Base-by-base conservation (phyloP, 768 basidiomycete genomes). In the Hemileccinum rubropunctum region DNA sequence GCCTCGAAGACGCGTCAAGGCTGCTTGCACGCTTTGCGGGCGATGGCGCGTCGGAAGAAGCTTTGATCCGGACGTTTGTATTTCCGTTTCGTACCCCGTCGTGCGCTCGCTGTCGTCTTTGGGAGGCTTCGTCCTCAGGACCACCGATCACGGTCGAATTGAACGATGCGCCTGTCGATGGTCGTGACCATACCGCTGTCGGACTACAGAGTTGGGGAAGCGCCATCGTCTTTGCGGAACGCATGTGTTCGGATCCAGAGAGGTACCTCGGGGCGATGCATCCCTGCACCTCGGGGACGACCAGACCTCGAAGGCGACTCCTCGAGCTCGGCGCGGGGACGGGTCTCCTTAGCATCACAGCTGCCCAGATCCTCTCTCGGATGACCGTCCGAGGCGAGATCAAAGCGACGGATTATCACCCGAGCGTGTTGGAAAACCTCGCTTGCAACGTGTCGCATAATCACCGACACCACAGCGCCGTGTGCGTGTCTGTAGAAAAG, bases 321-420 rank as follows among this genome's bases (percentile, higher is more conserved):
- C 75, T 93, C 37, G 89, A 94, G 65, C 76, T 94, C n/a, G 90
- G 91, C 6, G 87, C 88, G 0, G 91, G 91, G 3, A 93, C 91
- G 0, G 91, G 91, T 4, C 70, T 92, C 47, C 75, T 92, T n/a
- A 88, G 88, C 56, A 84, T 94, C 54, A 74, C 80, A 11, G 71
- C 76, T 1, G 79, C 81, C 1, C 82, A 78, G 57, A 59, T 84
- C 3, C 63, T 80, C 9, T 59, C 48, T 8, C 57, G 50, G 50
- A 52, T 27, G 41, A 8, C 20, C 5, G 35, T 35, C 7, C 21
- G 21, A 7, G 60, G 70, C 1, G 47, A 59, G 6, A 72, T 91
- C 47, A 67, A 83, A 18, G 86, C 88, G 13, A 90, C 87, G 9
- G 91, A 94, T 61, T 91, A 81, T 56, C 88, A 92, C 62, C 79